Evolutionary conservation across 2,329 filamentous ascomycete species (phyloP).

Genomic region (Cordyceps tenuipes): DNA sequence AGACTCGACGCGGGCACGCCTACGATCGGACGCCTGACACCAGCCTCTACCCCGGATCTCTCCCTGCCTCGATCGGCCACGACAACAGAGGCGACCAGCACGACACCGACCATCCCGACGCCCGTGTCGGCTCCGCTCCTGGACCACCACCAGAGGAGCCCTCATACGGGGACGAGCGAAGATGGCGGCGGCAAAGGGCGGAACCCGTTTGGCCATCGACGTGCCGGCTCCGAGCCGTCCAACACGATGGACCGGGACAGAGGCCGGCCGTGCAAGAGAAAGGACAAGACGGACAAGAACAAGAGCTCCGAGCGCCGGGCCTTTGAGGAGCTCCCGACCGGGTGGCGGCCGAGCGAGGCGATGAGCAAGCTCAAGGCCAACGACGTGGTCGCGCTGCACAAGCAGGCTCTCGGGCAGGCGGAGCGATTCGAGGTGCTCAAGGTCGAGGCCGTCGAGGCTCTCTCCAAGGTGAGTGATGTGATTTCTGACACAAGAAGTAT

Average conservation of each 20-base stretch:
- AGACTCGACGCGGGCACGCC: slow-evolving; percentile 40
- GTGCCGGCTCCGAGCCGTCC: slow-evolving; percentile 48
- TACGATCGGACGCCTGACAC: slow-evolving; percentile 37
- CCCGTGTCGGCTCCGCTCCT: slow-evolving; percentile 40
- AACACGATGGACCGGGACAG: slow-evolving; percentile 55
- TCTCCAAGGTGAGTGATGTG: slow-evolving; percentile 56
- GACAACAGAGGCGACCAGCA: slow-evolving; percentile 23
- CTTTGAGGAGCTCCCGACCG: slow-evolving; percentile 53
- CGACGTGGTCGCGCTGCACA: slow-evolving; percentile 45
- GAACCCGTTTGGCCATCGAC: slow-evolving; percentile 32
- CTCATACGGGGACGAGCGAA: slow-evolving; percentile 26
- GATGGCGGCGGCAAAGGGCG: slow-evolving; percentile 12
- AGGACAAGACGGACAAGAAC: slow-evolving; percentile 35
- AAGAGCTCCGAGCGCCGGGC: slow-evolving; percentile 46
- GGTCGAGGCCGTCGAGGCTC: slow-evolving; percentile 52
- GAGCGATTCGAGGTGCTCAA: slow-evolving; percentile 57
- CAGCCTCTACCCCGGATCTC: slow-evolving; percentile 31
- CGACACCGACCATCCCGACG: slow-evolving; percentile 37
- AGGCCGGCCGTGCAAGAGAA: slow-evolving; percentile 50
- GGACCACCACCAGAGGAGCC: slow-evolving; percentile 34
- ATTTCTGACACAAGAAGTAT: too few species aligned
- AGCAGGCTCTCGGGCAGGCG: slow-evolving; percentile 54
- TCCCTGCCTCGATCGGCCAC: slow-evolving; percentile 33
- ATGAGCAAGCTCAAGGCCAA: slow-evolving; percentile 34
- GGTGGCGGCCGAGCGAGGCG: slow-evolving; percentile 47